Evolutionary conservation across 495 filamentous ascomycete genomes (phyloP).

Genomic region (Pseudoneurospora amorphoporcata): DNA sequence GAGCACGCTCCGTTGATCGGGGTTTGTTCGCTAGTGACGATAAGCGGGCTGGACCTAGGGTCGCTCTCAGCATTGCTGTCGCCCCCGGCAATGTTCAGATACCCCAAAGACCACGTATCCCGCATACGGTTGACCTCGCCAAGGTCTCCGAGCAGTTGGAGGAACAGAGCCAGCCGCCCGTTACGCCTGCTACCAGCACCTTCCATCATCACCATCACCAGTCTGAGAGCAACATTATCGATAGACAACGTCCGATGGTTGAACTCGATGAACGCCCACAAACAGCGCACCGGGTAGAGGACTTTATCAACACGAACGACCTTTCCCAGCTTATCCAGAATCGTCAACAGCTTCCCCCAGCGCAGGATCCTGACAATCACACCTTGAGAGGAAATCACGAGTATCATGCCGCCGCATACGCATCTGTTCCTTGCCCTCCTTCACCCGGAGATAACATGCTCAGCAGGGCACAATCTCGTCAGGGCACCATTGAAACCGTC

Average conservation of each 20-base stretch:
- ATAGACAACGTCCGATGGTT: conserved; percentile 22
- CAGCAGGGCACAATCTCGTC: conserved; percentile 17
- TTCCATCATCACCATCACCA: conserved; percentile 32
- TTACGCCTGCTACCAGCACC: conserved; percentile 25
- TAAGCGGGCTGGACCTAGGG: conserved; percentile 53
- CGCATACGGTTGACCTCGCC: conserved; percentile 22
- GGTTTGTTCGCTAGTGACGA: conserved; percentile 44
- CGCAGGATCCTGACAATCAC: conserved; percentile 10
- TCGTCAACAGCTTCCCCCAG: conserved; percentile 7
- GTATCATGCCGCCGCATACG: conserved; percentile 6
- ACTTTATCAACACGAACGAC: conserved; percentile 18
- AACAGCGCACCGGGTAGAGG: conserved; percentile 33
- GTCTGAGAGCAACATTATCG: conserved; percentile 38
- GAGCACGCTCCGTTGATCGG: conserved; percentile 48
- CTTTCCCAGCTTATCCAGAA: background rate
- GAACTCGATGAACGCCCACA: conserved; percentile 27
- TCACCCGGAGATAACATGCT: conserved; percentile 39
- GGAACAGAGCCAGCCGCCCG: conserved; percentile 18
- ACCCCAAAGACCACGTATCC: conserved; percentile 29
- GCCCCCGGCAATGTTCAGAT: conserved; percentile 53
- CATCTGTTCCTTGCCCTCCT: conserved; percentile 29
- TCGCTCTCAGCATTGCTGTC: conserved; percentile 50
- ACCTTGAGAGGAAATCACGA: background rate
- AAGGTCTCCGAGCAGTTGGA: conserved; percentile 6
- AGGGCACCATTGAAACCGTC: conserved; percentile 27